Conservation (phyloP, 2,329 filamentous ascomycete genomes). For the Sclerotinia trifoliorum region DNA sequence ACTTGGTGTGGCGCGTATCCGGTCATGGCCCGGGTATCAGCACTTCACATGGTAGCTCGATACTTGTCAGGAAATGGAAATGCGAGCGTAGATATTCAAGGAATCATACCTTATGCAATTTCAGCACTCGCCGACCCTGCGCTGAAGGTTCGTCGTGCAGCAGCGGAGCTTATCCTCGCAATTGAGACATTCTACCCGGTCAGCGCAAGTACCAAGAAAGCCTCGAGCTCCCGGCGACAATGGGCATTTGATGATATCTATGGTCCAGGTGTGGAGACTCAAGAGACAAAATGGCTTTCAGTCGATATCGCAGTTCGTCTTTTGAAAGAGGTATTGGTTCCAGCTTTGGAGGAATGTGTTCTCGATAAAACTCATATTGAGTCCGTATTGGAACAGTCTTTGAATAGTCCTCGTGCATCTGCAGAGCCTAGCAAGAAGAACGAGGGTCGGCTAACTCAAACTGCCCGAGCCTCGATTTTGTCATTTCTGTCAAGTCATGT, state of each 20-base stretch:
- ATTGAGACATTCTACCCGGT: conserved; percentile 51
- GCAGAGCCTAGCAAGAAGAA: conserved; percentile 45
- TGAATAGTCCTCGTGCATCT: conserved; percentile 54
- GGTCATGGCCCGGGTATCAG: conserved; percentile 64
- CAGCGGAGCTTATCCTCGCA: conserved; percentile 63
- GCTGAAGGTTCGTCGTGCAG: conserved; percentile 72
- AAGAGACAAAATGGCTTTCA: conserved; percentile 56
- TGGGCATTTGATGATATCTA: conserved; percentile 70
- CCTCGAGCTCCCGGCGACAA: conserved; percentile 40
- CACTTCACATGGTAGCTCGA: conserved; percentile 63
- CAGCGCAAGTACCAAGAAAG: conserved; percentile 44
- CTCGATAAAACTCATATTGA: conserved; percentile 73
- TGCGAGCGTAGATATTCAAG: conserved; percentile 66
- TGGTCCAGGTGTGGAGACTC: conserved; percentile 50
- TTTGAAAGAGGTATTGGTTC: conserved; percentile 65
- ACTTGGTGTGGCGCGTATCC: conserved; percentile 73
- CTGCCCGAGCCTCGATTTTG: conserved; percentile 63
- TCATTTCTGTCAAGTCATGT: conserved; percentile 73
- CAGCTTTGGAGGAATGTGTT: conserved; percentile 79
- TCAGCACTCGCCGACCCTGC: conserved; percentile 73
- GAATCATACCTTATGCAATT: conserved; percentile 78
- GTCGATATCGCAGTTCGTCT: conserved; percentile 59
- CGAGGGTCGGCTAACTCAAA: conserved; percentile 52
- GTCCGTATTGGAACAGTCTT: conserved; percentile 57
- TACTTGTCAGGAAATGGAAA: conserved; percentile 53